These are phyloP conservation scores for Chaetomium olivaceum DNA, from an alignment of 2,329 filamentous ascomycete species.

Conservation along the genomic window DNA sequence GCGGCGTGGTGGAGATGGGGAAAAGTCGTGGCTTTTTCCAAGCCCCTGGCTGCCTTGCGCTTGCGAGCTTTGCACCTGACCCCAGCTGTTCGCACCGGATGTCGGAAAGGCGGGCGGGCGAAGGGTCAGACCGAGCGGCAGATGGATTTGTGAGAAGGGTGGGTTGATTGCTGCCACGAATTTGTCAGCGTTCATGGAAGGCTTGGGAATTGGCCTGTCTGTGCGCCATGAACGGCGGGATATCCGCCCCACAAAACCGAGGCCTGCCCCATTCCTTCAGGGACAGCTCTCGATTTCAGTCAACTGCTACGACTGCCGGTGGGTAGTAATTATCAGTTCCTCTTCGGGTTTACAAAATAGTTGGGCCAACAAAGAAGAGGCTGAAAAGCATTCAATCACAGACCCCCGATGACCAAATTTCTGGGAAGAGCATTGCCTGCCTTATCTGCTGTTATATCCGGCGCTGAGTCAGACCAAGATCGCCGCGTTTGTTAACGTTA, in stretches of 20 bases:
- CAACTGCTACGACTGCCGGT: not conserved
- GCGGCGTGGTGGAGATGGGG: slow-evolving; percentile 3
- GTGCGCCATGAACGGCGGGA: not conserved
- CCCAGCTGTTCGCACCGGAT: not conserved
- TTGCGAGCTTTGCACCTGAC: slow-evolving; percentile 7
- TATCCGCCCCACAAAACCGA: slow-evolving; percentile 3
- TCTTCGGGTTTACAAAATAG: not conserved
- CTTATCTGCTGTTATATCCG: not conserved
- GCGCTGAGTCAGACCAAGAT: not conserved
- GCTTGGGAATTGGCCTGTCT: slow-evolving; percentile 16
- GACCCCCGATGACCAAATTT: not conserved
- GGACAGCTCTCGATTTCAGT: not conserved
- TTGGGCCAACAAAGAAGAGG: not conserved
- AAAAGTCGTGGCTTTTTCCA: slow-evolving; percentile 14
- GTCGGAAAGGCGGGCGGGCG: not conserved
- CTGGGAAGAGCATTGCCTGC: not conserved
- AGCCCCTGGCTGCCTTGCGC: slow-evolving; percentile 21
- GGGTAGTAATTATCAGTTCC: not conserved
- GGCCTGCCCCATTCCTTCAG: slow-evolving; percentile 5
- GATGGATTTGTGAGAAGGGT: slow-evolving; percentile 6
- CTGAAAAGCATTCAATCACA: not conserved
- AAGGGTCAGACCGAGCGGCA: slow-evolving; percentile 23
- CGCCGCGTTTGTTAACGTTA: not conserved
- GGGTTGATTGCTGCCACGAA: slow-evolving; percentile 12
- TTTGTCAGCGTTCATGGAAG: slow-evolving; percentile 28